Base-by-base conservation (phyloP, 768 basidiomycete genomes). In the Tricholoma matsutake region DNA sequence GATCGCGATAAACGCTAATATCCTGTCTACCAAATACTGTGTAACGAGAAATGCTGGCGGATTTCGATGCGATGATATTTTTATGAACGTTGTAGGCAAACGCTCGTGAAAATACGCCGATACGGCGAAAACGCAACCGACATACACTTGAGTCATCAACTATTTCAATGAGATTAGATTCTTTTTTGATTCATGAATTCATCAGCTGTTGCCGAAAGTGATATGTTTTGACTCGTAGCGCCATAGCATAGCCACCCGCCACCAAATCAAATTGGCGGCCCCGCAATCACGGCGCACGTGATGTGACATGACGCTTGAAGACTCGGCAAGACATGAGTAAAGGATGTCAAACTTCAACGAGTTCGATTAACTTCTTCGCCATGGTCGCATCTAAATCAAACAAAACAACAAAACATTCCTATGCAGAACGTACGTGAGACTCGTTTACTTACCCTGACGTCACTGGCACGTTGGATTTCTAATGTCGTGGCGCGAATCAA, bases 371-470 rank as follows among this genome's bases (percentile, higher is more conserved):
- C 53, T 32, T 47, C 22, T 47, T 18, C 52, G 6, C 3, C 22
- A 76, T 76, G 76, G 75, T 71, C 0, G 61, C 68, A 11, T 70
- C 69, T n/a, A 73, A 68, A 61, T 59, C 70, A 5, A 65, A 65
- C 28, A 73, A 73, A 61, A 47, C 69, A 6, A 61, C 63, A 51
- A 78, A 78, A 60, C 66, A 69, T 37, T 76, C 74, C 2, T 80
- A 80, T 61, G 69, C 77, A 22, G 76, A 81, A 64, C 76, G 79
- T 80, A 65, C 57, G 78, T 74, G 22, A 25, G 22, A 25, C 3
- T 25, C 22, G 28, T 4, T 16, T n/a, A n/a, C n/a, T 13, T 58
- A 5, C 16, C 13, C 28, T 35, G n/a, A 52, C 32, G 9, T 18
- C 32, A n/a, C 22, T 25, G 14, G 20, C 53, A 28, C 58, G n/a